Evolutionary conservation across 1,284 basidiomycete species (phyloP), one percentile per base, ranked within the genome.

Genomic region (Fistulina hepatica): DNA sequence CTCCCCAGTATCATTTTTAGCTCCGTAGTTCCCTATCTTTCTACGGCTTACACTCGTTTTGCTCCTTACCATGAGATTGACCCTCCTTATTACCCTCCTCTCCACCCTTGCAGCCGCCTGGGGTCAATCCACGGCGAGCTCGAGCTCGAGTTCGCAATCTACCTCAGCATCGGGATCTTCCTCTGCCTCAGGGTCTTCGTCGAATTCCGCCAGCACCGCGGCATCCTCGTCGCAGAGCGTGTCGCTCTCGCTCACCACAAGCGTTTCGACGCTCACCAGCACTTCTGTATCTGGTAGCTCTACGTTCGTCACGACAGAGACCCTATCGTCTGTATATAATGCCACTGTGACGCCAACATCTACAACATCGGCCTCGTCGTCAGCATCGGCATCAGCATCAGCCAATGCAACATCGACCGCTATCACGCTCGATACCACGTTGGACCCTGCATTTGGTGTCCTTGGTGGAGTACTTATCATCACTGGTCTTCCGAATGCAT

Each of bases 371-470:
- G 52, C 50, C 4, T 50, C 64, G 4, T 51, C 65, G 7, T 58
- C 65, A 2, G 49, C 66, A 20, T 57, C 69, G 6, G 47, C 71
- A 0, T 61, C 73, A 2, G 50, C 69, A 4, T 62, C 72, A 3
- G 53, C 72, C 1, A 61, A 71, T 0, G 62, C 73, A 35, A 67
- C 59, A 6, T 54, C 75, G 17, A 59, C 69, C 19, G 72, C 75
- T 39, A 71, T 71, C 21, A 59, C 69, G 16, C 69, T 89, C 39
- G 73, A 71, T 19, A 90, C 92, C 19, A 74, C 64, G 51, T 65
- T 97, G 35, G 88, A 93, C 52, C 83, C 86, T 11, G 89, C 80
- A 11, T 97, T 92, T 58, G 91, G 82, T 23, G 81, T 93, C 10
- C 71, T 93, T 6, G 93, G 93, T 35, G 86, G 74, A 6, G 59